Percentiles rank a stretch among this genome's conserved stretches.
Evolutionary conservation across 2,329 filamentous ascomycete species (phyloP).

Genomic region (Monilinia fructigena): DNA sequence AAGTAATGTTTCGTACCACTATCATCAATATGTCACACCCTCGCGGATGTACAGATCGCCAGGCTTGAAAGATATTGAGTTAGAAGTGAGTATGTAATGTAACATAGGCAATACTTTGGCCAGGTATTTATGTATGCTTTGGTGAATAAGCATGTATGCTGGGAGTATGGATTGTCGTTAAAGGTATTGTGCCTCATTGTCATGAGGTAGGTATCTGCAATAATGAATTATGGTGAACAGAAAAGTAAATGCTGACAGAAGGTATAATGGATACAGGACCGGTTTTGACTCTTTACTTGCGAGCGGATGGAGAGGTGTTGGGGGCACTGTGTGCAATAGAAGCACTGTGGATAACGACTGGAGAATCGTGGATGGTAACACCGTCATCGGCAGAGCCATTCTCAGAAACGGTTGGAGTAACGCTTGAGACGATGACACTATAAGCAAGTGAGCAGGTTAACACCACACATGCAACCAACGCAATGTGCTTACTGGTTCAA

Average conservation of each 20-base stretch:
- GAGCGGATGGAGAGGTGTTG: conserved; percentile 35
- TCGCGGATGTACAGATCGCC: conserved; percentile 35
- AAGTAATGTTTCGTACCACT: conserved; percentile 35
- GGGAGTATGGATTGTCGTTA: conserved; percentile 26
- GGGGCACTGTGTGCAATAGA: conserved; percentile 27
- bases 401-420: conserved; percentile 39
- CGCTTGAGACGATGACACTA: conserved; percentile 24
- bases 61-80: conserved; percentile 37
- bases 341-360: conserved; percentile 34
- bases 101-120: conserved; percentile 34
- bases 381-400: conserved; percentile 39
- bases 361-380: conserved; percentile 39
- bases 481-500: conserved; percentile 35
- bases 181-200: conserved; percentile 27
- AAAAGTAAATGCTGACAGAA: conserved; percentile 24
- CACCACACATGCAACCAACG: neutral
- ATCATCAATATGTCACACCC: conserved; percentile 36
- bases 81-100: conserved; percentile 32
- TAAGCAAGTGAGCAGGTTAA: neutral
- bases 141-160: conserved; percentile 34
- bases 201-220: conserved; percentile 26
- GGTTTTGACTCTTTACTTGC: conserved; percentile 31
- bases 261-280: conserved; percentile 16
- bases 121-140: conserved; percentile 36
- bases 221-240: conserved; percentile 22